Evolutionary conservation across 257 asterid genomes (phyloP).

Genomic region (Solanum chaucha): DNA sequence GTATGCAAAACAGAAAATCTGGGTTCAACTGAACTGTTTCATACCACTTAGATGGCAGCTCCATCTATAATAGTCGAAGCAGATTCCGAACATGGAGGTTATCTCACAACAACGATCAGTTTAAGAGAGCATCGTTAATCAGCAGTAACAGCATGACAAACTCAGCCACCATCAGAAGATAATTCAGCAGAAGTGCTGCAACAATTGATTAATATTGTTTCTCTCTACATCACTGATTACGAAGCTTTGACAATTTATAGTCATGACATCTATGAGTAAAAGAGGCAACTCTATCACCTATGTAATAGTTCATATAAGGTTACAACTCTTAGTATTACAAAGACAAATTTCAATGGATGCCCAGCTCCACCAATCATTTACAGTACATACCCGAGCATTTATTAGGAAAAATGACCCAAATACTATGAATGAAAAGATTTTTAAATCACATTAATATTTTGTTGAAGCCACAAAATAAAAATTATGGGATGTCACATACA

Average conservation of each 20-base stretch:
- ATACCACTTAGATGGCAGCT: neutral
- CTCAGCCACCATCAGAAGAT: neutral
- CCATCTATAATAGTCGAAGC: neutral
- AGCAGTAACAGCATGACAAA: neutral
- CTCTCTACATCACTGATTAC: slow-evolving; percentile 3
- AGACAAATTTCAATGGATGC: slow-evolving; percentile 13
- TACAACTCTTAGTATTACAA: slow-evolving; percentile 23
- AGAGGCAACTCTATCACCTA: slow-evolving; percentile 22
- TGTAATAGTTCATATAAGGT: slow-evolving; percentile 17
- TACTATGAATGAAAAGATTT: slow-evolving; percentile 20
- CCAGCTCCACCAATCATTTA: slow-evolving; percentile 19
- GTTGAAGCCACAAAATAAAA: neutral
- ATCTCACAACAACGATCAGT: neutral
- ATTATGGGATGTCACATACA: neutral
- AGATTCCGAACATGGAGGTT: neutral
- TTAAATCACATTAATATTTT: slow-evolving; percentile 14
- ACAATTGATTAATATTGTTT: neutral
- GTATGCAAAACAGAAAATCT: neutral
- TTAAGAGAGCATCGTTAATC: neutral
- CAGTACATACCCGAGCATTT: slow-evolving; percentile 15
- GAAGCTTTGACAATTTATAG: neutral
- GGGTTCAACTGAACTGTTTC: neutral
- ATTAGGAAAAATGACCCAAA: slow-evolving; percentile 11
- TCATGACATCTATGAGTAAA: neutral
- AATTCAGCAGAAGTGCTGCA: neutral